Evolutionary conservation across 208 protist genomes (phyloP), one percentile per base, ranked within the genome.

Genomic region (Leishmania lainsoni): DNA sequence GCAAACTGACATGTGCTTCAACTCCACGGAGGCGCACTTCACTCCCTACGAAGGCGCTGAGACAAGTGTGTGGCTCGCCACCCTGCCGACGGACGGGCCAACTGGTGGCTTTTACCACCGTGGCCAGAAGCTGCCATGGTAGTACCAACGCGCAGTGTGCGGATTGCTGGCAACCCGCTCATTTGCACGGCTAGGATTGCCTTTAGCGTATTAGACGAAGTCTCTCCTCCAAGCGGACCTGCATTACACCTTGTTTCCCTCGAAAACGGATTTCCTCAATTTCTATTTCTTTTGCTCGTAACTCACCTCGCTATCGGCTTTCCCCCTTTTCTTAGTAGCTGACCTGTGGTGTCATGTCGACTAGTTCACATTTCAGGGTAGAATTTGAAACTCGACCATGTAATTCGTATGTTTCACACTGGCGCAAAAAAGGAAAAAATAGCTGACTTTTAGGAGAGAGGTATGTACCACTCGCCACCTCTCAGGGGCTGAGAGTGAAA

Each of bases 71-170:
- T 83, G 89, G 65, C 86, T 97, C 14, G 91, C 93, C 61, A 97
- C 93, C 1, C 84, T 97, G n/a, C 90, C 90, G 9, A 77, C 71
- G 16, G 92, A 97, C 72, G 93, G 93, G 12, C 93, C 93, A 16
- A 97, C 90, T 26, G 93, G 93, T 17, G 93, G 91, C 26, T 94
- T 90, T 81, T 97, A 95, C 86, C 90, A 94, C 81, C 91, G 89
- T 83, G 87, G 92, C 76, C 83, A 95, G 66, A 85, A 81, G 51
- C 85, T 97, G n/a, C 86, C 88, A 20, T 97, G 93, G 93, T 97
- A 90, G 77, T 56, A 12, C 48, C 3, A 45, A 58, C 16, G 76
- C 22, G 74, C n/a, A 20, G 35, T 42, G 49, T 49, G n/a, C 49
- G n/a, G 14, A 35, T n/a, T 65, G 17, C 39, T 48, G 74, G 12